phyloP scores from a whole-genome alignment of 1,284 basidiomycete species.

The Trametes pubescens region DNA sequence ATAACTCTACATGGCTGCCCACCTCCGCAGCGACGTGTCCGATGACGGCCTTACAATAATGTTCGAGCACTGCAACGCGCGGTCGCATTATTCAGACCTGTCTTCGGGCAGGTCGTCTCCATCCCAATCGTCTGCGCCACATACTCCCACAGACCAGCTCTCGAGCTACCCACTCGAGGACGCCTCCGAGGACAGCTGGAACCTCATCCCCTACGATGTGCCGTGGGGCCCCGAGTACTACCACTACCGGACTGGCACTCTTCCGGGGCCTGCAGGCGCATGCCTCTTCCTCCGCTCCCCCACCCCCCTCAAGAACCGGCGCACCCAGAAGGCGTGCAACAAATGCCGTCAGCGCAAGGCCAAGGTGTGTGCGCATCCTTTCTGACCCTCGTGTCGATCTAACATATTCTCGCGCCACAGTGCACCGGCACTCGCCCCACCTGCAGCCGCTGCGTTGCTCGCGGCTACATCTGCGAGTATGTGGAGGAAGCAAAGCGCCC shows the following conservation, averaged over 20 bases:
- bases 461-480: constrained; percentile 51
- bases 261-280: constrained; percentile 50
- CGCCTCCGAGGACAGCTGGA: constrained; percentile 46
- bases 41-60: constrained; percentile 30
- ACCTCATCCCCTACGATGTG: constrained; percentile 52
- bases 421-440: constrained; percentile 52
- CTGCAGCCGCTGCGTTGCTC: constrained; percentile 49
- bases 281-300: constrained; percentile 53
- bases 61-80: constrained; percentile 32
- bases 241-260: constrained; percentile 47
- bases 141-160: constrained; percentile 24
- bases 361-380: constrained; percentile 43
- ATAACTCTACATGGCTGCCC: constrained; percentile 11
- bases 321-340: constrained; percentile 52
- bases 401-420: constrained; percentile 35
- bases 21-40: background rate
- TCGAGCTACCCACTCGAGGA: constrained; percentile 30
- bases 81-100: constrained; percentile 10
- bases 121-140: constrained; percentile 19
- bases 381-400: background rate
- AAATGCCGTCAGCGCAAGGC: constrained; percentile 56
- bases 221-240: constrained; percentile 52
- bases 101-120: constrained; percentile 28
- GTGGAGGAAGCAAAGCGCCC: constrained; percentile 40
- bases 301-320: constrained; percentile 50